Evolutionary conservation across 257 asterid species (phyloP), one percentile per base, ranked within the genome.

Genomic region (Solanum virginianum): DNA sequence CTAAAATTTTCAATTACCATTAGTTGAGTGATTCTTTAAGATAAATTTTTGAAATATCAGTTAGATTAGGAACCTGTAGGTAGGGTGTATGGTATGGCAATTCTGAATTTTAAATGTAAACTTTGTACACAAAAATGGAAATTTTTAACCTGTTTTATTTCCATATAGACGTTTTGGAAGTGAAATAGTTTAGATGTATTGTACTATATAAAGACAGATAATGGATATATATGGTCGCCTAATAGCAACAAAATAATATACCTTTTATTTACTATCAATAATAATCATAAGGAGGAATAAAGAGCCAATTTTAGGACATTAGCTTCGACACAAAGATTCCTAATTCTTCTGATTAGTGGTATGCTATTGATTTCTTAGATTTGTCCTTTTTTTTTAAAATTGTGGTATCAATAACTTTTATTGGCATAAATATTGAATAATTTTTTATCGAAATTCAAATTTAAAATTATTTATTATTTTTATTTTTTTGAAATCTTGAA

Each of bases 221-320:
- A 36, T 41, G 62, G 41, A 53, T 65, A 22, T 82, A 36, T 65
- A 22, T 82, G 55, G 85, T 43, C 36, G 89, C 90, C 92, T 86
- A 75, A 53, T 87, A 87, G 20, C 82, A 86, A 86, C 94, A 91
- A 87, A 86, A 32, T 7, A 39, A 83, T 60, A 51, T 29, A 51
- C n/a, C 56, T 43, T 26, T 36, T 36, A 4, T 36, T 5, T 36
- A 36, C 6, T 36, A 4, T 53, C 53, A 36, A 36, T 59, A n/a
- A 59, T 59, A 85, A 84, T 81, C 80, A 77, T 54, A 0, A 54
- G 55, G 53, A 71, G 36, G 60, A 60, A 85, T 63, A 49, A 80
- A 82, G 24, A 71, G 60, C 83, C 39, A 71, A 82, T 15, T 51
- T 45, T 47, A 71, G 20, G 41, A 55, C 8, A 59, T 57, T 7